Conservation (phyloP, 2,329 filamentous ascomycete genomes). For the Ophiognomonia clavigignenti-juglandacearum region DNA sequence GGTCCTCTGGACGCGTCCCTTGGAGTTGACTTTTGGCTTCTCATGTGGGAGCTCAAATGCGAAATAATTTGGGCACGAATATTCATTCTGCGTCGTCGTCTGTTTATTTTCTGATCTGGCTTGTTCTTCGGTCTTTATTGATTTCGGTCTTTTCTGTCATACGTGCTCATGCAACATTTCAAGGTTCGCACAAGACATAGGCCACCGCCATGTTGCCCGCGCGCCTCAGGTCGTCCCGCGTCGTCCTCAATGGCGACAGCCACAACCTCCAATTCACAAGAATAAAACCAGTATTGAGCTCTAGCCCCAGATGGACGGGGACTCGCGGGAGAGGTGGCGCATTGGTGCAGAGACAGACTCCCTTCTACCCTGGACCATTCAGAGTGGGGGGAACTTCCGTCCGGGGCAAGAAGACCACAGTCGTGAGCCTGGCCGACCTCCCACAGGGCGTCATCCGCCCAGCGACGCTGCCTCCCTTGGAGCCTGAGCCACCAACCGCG, state of each 20-base stretch:
- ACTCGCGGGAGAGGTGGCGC: slow-evolving; percentile 10
- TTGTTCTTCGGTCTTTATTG: too few species aligned
- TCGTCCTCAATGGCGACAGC: slow-evolving; percentile 2
- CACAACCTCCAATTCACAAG: background rate
- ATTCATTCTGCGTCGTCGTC: too few species aligned
- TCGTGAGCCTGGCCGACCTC: slow-evolving; percentile 50
- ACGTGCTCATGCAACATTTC: background rate
- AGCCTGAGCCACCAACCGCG: slow-evolving; percentile 38
- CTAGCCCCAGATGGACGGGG: background rate
- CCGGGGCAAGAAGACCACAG: slow-evolving; percentile 52
- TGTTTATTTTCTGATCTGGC: too few species aligned
- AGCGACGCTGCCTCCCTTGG: slow-evolving; percentile 26
- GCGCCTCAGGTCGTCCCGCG: slow-evolving; percentile 11
- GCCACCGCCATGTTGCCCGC: slow-evolving; percentile 11
- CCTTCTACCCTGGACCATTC: background rate
- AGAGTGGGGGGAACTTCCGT: slow-evolving; percentile 18
- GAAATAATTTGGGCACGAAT: too few species aligned
- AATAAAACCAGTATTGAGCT: background rate
- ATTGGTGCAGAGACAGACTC: background rate
- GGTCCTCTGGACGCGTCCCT: too few species aligned
- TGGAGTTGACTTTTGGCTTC: too few species aligned
- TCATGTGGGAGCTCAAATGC: too few species aligned
- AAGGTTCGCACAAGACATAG: background rate
- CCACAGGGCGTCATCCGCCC: slow-evolving; percentile 46
- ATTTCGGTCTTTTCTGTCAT: too few species aligned